Percentiles rank a stretch among this genome's conserved stretches.
phyloP scores from a whole-genome alignment of 2,329 filamentous ascomycete genomes.

The Fusarium newnesense region DNA sequence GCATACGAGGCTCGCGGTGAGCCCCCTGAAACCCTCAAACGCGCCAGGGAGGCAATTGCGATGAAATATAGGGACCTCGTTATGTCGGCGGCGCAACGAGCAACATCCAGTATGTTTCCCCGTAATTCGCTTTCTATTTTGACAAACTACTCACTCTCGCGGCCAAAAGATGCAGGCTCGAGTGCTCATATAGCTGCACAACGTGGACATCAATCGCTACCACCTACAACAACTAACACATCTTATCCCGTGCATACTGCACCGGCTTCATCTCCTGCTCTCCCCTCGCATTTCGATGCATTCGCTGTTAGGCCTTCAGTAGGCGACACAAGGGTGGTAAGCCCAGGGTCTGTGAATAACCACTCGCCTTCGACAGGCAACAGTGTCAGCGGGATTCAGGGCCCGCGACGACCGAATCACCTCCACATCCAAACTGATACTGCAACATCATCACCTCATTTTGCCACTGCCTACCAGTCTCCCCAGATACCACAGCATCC shows the following conservation, averaged over 20 bases:
- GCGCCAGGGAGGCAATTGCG: constrained; percentile 12
- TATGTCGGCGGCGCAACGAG: constrained; percentile 7
- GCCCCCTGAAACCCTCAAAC: constrained; percentile 8
- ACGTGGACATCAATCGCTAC: constrained; percentile 4
- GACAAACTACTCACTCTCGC: constrained; percentile 12
- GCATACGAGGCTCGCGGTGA: constrained; percentile 7
- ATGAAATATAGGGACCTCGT: constrained; percentile 20
- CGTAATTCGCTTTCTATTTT: not conserved
- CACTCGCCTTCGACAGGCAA: constrained; percentile 6
- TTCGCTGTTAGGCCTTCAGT: not conserved
- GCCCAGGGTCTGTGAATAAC: constrained; percentile 3
- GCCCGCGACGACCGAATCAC: constrained; percentile 4
- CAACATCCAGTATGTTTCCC: constrained; percentile 24
- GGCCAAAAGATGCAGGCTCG: constrained; percentile 13
- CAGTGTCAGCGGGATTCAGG: not conserved
- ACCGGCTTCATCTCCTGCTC: constrained; percentile 3
- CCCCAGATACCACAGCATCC: constrained; percentile 7
- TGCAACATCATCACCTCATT: not conserved
- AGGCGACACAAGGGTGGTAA: constrained; percentile 9
- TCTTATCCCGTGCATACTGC: not conserved
- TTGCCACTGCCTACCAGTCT: constrained; percentile 12
- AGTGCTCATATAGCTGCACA: constrained; percentile 6
- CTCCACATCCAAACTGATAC: constrained; percentile 9
- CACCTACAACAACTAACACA: constrained; percentile 14
- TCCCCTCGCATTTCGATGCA: constrained; percentile 14